A percentile compares a stretch with the other conserved stretches of the same genome.
phyloP scores from a whole-genome alignment of 2,329 filamentous ascomycete species.

The Colletotrichum liaoningense region DNA sequence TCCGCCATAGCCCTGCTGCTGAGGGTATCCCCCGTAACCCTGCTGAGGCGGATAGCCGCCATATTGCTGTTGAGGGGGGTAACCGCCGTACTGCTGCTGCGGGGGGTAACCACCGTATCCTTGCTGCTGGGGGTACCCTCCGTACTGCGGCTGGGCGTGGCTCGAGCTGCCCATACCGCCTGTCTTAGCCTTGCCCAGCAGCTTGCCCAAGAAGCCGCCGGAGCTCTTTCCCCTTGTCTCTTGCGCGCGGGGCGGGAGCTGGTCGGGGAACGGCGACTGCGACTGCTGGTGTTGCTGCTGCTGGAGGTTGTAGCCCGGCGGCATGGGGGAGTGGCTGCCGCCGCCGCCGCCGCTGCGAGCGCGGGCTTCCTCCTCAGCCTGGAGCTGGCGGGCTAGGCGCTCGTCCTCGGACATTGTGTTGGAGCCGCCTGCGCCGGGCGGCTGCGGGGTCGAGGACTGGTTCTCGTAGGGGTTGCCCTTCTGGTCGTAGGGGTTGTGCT shows the following conservation, averaged over 20 bases:
- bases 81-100: constrained; percentile 39
- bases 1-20: constrained; percentile 45
- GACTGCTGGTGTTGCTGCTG: constrained; percentile 40
- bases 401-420: constrained; percentile 73
- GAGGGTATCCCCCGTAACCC: constrained; percentile 51
- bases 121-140: constrained; percentile 43
- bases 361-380: constrained; percentile 82
- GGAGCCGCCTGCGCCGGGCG: constrained; percentile 46
- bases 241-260: constrained; percentile 55
- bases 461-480: constrained; percentile 69
- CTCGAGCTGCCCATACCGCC: constrained; percentile 44
- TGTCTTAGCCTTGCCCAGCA: constrained; percentile 61
- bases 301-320: constrained; percentile 40
- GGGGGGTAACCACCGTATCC: constrained; percentile 46
- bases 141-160: constrained; percentile 46
- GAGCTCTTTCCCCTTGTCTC: constrained; percentile 51
- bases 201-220: constrained; percentile 62
- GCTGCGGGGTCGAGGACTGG: constrained; percentile 42
- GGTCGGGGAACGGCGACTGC: constrained; percentile 45
- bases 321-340: constrained; percentile 43
- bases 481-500: constrained; percentile 69
- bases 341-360: constrained; percentile 44
- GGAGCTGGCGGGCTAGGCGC: constrained; percentile 78
- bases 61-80: constrained; percentile 42
- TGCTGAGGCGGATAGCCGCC: constrained; percentile 47